Evolutionary conservation across 805 yeast genomes (phyloP).

Genomic region (Candida sithepensis): DNA sequence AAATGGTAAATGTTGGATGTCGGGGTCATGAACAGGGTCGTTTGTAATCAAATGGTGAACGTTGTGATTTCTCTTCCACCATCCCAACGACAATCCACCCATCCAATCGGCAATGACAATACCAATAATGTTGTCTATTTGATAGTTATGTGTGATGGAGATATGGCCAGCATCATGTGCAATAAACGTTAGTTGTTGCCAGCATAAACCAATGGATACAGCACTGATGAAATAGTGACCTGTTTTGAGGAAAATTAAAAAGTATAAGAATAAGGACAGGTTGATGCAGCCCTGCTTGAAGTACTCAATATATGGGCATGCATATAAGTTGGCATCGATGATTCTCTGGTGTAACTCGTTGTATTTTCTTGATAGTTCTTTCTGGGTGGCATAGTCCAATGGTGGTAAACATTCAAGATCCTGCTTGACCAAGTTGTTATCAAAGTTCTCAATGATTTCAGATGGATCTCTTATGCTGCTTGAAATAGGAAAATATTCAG

Average conservation of each 20-base stretch:
- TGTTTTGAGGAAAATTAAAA: constrained; percentile 45
- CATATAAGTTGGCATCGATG: constrained; percentile 56
- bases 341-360: constrained; percentile 54
- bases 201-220: constrained; percentile 61
- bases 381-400: constrained; percentile 67
- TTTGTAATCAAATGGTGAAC: constrained; percentile 92
- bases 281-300: constrained; percentile 67
- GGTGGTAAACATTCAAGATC: constrained; percentile 60
- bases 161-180: constrained; percentile 92
- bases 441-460: constrained; percentile 51
- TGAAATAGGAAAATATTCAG: constrained; percentile 33
- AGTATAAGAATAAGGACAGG: constrained; percentile 44
- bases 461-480: constrained; percentile 52
- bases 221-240: constrained; percentile 56
- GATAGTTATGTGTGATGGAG: constrained; percentile 76
- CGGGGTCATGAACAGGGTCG: constrained; percentile 93
- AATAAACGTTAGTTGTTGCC: constrained; percentile 88
- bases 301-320: constrained; percentile 73
- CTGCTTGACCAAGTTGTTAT: constrained; percentile 47
- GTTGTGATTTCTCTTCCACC: constrained; percentile 95
- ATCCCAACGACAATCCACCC: constrained; percentile 88
- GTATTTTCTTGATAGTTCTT: constrained; percentile 51
- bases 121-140: constrained; percentile 71
- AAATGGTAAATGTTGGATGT: constrained; percentile 88
- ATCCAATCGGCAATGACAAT: constrained; percentile 68